Percentiles rank a stretch among this genome's conserved stretches.
These are phyloP conservation scores for Cupressus sempervirens DNA, from an alignment of 75 land plant species.

Conservation along the genomic window DNA sequence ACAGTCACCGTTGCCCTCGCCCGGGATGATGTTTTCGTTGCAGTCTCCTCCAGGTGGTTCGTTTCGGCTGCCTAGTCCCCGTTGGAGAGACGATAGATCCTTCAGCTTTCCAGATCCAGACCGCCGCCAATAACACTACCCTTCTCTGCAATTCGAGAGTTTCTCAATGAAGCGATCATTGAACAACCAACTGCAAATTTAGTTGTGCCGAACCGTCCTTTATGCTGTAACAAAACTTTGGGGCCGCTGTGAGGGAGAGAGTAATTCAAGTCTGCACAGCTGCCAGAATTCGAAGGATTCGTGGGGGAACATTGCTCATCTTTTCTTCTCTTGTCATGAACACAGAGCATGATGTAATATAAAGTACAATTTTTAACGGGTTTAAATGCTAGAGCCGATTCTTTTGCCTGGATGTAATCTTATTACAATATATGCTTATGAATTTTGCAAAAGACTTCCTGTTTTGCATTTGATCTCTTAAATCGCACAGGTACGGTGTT, in stretches of 20 bases:
- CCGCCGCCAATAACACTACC: background rate
- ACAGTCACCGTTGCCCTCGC: background rate
- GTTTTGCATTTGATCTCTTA: background rate
- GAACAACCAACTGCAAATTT: background rate
- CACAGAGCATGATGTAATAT: background rate
- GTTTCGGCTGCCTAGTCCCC: background rate
- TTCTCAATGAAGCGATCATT: background rate
- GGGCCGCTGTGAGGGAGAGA: background rate
- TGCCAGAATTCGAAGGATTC: background rate
- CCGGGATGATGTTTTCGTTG: background rate
- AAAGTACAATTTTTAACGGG: background rate
- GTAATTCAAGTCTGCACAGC: background rate
- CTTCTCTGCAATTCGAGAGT: background rate
- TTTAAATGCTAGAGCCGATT: background rate
- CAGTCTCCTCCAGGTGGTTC: background rate
- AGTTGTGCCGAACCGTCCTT: background rate
- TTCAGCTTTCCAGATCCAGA: constrained; percentile 4
- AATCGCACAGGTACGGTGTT: background rate
- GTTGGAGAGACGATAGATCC: background rate
- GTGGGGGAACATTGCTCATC: background rate
- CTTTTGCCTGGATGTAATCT: background rate
- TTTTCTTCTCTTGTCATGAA: background rate
- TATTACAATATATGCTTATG: background rate
- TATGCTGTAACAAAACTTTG: background rate
- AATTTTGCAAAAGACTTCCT: background rate